Evolutionary conservation across 257 asterid genomes (phyloP), one percentile per base, ranked within the genome.

Genomic region (Sherardia arvensis): DNA sequence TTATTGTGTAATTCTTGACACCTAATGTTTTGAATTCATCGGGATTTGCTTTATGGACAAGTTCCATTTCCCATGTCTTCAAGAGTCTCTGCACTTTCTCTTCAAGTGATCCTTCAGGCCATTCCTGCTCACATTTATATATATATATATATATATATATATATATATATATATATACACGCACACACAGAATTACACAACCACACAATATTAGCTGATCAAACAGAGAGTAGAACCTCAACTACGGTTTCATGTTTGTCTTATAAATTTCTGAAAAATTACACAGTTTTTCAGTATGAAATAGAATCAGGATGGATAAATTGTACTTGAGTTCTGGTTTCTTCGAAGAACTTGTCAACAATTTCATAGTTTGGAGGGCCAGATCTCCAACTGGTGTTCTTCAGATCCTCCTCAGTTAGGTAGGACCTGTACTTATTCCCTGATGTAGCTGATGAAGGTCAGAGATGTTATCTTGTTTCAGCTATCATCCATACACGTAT

Each of bases 321-420:
- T n/a, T n/a, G n/a, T n/a, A n/a, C 96, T 2, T 81, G 82, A 64
- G 94, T 85, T 77, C 91, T 73, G 48, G 85, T 91, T 69, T 87
- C 77, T 77, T 87, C 95, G 67, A 90, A 90, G 59, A 90, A 80
- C 84, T 87, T 75, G 69, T 87, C 67, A 1, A 87, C 92, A 36
- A 38, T 83, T 67, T 81, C 94, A 75, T 90, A 90, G 56, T 74
- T 83, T 3, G 97, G 97, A 64, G 88, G 87, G 1, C 89, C 93
- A 59, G 23, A 62, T 0, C 20, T 76, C 96, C 96, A 89, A 57
- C 71, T 71, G 28, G 87, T 84, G 70, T 66, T 86, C 62, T 81
- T 66, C 53, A 84, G 61, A 25, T 86, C 93, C 72, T 84, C 93
- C 26, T 82, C 79, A 36, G 59, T 86, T 69, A 84, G 71, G 61